Base-by-base conservation (phyloP, 345 rosid genomes). In the Erysimum cheiranthoides region DNA sequence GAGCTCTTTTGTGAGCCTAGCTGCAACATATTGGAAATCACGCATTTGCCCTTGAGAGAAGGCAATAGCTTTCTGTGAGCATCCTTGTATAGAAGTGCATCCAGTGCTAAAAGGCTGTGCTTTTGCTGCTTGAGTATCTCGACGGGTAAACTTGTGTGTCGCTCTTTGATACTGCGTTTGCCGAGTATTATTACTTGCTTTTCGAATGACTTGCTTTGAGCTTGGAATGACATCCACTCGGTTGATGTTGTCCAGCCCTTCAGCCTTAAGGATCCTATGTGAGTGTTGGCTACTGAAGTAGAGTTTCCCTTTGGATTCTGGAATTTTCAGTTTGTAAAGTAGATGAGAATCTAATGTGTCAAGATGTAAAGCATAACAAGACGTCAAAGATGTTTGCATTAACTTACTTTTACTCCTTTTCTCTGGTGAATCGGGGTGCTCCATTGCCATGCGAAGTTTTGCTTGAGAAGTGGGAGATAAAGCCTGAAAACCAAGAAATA, bases 401-500 rank as follows among this genome's bases (percentile, higher is more conserved):
- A 32, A 80, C 93, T 82, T 86, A 94, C 92, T 73, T 61, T 77
- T 78, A 70, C 61, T 70, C 53, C 66, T 84, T 47, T 85, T 85
- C 31, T 83, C 84, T 13, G 76, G 81, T 53, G 84, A 70, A 53
- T 76, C 84, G 1, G 65, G 47, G 38, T 76, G 80, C 68, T 88
- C 84, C 90, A 90, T 76, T 68, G 92, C 90, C 71, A 86, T 82
- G 60, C 88, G 53, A 53, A 94, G 89, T 78, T 79, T 81, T 60
- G 84, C 86, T 82, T 85, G 98, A 43, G 96, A 85, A 56, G 78
- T 70, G 27, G 97, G 96, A 75, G 98, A 94, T 73, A 94, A 87
- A 70, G 70, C 81, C 98, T 92, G 95, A 72, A 82, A 82, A 40
- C 35, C 63, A 49, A 34, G 25, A 21, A 46, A 74, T 54, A 35